These are phyloP conservation scores for Tuber melanosporum DNA, from an alignment of 495 filamentous ascomycete genomes.

Conservation along the genomic window DNA sequence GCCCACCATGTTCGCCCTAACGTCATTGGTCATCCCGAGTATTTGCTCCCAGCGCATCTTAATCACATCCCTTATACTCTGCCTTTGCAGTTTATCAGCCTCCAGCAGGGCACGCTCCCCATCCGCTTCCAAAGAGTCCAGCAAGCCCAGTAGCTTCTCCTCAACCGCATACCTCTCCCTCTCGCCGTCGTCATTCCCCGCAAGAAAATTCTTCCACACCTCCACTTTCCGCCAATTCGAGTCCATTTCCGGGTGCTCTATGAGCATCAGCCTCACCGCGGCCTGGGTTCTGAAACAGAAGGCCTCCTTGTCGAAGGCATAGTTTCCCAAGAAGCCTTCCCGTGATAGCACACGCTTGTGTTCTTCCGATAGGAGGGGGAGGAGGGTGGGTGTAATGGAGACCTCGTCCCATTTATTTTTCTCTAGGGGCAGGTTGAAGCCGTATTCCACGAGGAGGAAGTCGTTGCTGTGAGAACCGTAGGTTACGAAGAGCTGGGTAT, in stretches of 20 bases:
- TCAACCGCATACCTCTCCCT: conserved; percentile 33
- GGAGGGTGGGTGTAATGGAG: conserved; percentile 61
- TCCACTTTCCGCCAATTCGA: conserved; percentile 13
- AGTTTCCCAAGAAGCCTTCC: conserved; percentile 61
- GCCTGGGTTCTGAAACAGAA: conserved; percentile 68
- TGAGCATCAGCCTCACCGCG: conserved; percentile 52
- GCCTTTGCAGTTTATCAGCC: conserved; percentile 15
- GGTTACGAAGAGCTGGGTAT: conserved; percentile 71
- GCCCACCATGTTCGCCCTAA: conserved; percentile 17
- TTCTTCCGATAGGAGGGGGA: conserved; percentile 48
- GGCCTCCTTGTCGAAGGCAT: conserved; percentile 55
- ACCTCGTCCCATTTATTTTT: conserved; percentile 63
- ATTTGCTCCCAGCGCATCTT: conserved; percentile 28
- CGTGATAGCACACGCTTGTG: conserved; percentile 52
- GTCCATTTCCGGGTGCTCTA: conserved; percentile 28
- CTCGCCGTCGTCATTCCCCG: conserved; percentile 32
- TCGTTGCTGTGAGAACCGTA: conserved; percentile 79
- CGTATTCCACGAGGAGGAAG: conserved; percentile 75
- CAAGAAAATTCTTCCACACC: conserved; percentile 25
- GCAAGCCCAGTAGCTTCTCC: conserved; percentile 20
- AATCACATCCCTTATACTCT: conserved; percentile 18
- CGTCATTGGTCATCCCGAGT: conserved; percentile 27
- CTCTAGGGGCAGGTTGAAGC: conserved; percentile 57
- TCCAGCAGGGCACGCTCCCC: conserved; percentile 9
- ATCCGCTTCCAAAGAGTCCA: conserved; percentile 19